These are phyloP conservation scores for Colletotrichum spinosum DNA, from an alignment of 2,329 filamentous ascomycete genomes.

Conservation along the genomic window DNA sequence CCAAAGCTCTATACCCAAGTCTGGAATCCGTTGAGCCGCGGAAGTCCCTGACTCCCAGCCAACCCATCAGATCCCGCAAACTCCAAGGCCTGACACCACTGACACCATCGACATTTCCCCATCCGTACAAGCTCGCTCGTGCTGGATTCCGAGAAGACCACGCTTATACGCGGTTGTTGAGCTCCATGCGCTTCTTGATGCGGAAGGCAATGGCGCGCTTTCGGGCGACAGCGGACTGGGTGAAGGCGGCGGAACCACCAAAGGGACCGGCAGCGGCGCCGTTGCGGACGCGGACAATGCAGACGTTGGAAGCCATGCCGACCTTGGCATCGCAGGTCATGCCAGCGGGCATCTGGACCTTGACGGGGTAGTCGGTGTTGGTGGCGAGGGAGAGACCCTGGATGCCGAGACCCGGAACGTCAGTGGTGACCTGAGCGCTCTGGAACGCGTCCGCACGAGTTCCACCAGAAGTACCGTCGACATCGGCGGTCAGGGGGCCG, in stretches of 20 bases:
- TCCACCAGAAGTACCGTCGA: conserved; percentile 74
- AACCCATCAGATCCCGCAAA: conserved; percentile 19
- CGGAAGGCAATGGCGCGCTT: conserved; percentile 72
- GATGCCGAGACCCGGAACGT: conserved; percentile 69
- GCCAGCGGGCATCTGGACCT: conserved; percentile 73
- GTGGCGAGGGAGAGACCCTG: conserved; percentile 68
- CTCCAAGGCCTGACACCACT: conserved; percentile 24
- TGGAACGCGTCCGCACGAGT: conserved; percentile 71
- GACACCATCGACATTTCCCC: conserved; percentile 8
- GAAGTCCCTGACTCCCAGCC: conserved; percentile 33
- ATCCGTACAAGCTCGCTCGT: not conserved
- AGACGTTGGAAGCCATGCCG: conserved; percentile 71
- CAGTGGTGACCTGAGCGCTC: conserved; percentile 66
- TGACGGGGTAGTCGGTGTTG: conserved; percentile 73
- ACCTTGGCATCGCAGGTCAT: conserved; percentile 74
- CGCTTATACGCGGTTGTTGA: conserved; percentile 41
- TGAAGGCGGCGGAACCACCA: conserved; percentile 75
- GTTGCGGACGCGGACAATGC: conserved; percentile 74
- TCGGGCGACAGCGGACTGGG: conserved; percentile 66
- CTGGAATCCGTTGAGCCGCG: conserved; percentile 13
- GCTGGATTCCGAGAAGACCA: not conserved
- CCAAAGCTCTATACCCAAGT: conserved; percentile 36
- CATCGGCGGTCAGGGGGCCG: conserved; percentile 69
- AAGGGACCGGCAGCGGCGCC: conserved; percentile 72
- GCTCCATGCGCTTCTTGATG: conserved; percentile 52